Conservation (phyloP, 331 rosid genomes). For the Arachis monticola region DNA sequence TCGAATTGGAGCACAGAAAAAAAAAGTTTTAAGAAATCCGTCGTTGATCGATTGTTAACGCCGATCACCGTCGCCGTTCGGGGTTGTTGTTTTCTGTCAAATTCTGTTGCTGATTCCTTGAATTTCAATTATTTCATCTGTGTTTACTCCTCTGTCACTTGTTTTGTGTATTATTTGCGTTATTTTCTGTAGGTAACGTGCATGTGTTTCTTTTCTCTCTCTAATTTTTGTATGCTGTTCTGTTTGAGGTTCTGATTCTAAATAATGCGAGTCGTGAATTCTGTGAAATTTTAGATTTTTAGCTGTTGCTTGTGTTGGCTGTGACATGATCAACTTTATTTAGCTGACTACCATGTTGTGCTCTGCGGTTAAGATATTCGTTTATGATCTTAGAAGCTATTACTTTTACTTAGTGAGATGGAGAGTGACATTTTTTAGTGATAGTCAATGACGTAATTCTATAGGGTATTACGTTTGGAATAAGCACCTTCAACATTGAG, state of each 20-base stretch:
- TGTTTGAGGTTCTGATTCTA: neutral
- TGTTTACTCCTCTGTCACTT: neutral
- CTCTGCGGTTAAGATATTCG: neutral
- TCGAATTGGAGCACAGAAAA: constrained; percentile 19
- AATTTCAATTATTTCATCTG: neutral
- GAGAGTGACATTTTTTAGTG: neutral
- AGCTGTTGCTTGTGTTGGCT: neutral
- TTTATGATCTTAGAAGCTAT: neutral
- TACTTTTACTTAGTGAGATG: neutral
- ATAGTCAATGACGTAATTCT: neutral
- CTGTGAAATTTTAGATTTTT: neutral
- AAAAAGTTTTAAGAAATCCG: too few species aligned
- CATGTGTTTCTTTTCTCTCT: neutral
- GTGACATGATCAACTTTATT: neutral
- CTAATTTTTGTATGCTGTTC: neutral
- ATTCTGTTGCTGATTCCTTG: constrained; percentile 20
- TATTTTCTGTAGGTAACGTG: constrained; percentile 35
- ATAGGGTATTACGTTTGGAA: neutral
- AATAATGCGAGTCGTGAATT: neutral
- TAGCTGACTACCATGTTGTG: neutral
- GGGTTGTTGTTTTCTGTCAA: constrained; percentile 44
- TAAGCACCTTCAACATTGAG: neutral
- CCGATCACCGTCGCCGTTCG: constrained; percentile 7
- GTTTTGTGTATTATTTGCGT: neutral
- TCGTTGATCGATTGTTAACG: neutral